These are phyloP conservation scores for Mucor indicus DNA, from an alignment of 371 early-diverging fungal species.

Conservation along the genomic window DNA sequence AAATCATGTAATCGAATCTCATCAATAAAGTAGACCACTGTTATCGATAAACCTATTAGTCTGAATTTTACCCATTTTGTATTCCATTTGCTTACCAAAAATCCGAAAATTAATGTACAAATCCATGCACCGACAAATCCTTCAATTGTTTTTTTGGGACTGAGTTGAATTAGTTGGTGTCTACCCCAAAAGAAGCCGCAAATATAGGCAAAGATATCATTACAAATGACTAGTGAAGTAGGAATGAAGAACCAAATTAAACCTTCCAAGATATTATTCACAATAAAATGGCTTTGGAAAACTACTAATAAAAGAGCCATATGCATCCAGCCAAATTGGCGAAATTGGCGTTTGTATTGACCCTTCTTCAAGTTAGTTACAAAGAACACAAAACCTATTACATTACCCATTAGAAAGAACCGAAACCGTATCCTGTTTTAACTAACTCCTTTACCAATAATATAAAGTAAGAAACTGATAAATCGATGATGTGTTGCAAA, in stretches of 20 bases:
- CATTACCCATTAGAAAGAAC: background rate
- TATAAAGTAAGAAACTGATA: conserved; percentile 87
- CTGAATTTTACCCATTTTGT: background rate
- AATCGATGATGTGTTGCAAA: conserved; percentile 93
- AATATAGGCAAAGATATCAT: conserved; percentile 98
- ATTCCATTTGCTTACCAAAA: conserved; percentile 50
- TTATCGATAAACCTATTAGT: conserved; percentile 3
- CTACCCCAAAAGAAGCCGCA: conserved; percentile 94
- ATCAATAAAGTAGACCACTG: conserved; percentile 42
- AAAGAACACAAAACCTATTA: conserved; percentile 86
- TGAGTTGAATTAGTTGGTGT: conserved; percentile 91
- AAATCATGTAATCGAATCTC: conserved; percentile 81
- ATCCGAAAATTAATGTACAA: conserved; percentile 84
- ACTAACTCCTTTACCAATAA: conserved; percentile 51
- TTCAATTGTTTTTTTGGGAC: conserved; percentile 99
- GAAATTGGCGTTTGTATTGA: conserved; percentile 86
- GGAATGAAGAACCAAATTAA: conserved; percentile 96
- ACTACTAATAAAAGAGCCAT: conserved; percentile 91
- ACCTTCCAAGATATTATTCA: conserved; percentile 97
- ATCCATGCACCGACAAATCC: conserved; percentile 97
- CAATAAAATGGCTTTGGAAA: conserved; percentile 88
- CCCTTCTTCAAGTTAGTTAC: conserved; percentile 91
- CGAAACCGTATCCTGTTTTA: background rate
- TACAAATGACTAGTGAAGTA: conserved; percentile 89
- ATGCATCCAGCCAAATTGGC: conserved; percentile 95